Evolutionary conservation across 2,329 filamentous ascomycete species (phyloP), one percentile per base, ranked within the genome.

Genomic region (Alternaria dauci): DNA sequence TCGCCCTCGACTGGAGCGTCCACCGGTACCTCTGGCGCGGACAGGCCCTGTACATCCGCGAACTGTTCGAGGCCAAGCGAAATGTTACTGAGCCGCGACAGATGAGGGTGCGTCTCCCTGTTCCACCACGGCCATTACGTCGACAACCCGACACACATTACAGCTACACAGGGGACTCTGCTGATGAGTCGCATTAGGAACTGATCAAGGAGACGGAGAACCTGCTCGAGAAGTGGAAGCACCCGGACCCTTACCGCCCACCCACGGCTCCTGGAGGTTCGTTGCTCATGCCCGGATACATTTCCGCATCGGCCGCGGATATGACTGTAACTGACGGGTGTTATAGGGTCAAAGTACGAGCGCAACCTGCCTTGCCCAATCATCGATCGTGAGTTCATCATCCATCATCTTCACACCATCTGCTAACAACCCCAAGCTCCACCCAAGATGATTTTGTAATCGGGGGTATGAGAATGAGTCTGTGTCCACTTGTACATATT

Each of bases 31-130:
- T 97, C 63, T 99, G 95, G 94, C 91, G 95, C 72, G 94, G 94
- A 64, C 95, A 98, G 81, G 95, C 95, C 32, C 84, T 98, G 66
- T 98, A 99, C 80, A 96, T 99, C 73, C 90, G 95, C 72, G 93
- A 91, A 38, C 86, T 98, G 14, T 99, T 98, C 77, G 95, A 99
- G 79, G 93, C 93, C 59, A 98, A 99, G 81, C 92, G 88, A 78
- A 84, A 93, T 77, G 84, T 98, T 62, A 88, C 87, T 59, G 92
- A 97, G 76, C 92, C 92, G 36, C 88, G 93, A 80, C 91, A 94
- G 81, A 91, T 94, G 82, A 89, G 90, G 82, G 94, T 96, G 86
- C 66, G 85, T 58, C 50, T 46, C 28, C 30, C 48, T 16, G n/a
- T 16, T 23, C 36, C 55, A 36, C 20, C 20, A 26, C 14, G 18